Percentiles rank a stretch among this genome's conserved stretches.
Evolutionary conservation across 2,329 filamentous ascomycete species (phyloP).

Genomic region (Paecilomyces variotii): DNA sequence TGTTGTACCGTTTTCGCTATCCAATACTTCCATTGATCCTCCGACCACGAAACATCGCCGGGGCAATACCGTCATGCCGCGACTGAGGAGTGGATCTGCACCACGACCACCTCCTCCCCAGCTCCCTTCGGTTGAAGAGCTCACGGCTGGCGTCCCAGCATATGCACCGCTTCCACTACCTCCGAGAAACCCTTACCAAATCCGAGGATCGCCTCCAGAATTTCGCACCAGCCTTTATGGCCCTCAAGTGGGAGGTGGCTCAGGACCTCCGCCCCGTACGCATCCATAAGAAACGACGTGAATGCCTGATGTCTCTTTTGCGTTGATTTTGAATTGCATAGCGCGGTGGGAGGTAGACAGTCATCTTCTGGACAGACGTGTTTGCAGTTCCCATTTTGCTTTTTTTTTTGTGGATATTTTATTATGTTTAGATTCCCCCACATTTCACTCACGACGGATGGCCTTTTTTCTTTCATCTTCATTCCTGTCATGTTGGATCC

Average conservation of each 20-base stretch:
- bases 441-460: background rate
- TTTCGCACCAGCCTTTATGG: constrained; percentile 20
- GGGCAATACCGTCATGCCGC: constrained; percentile 30
- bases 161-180: constrained; percentile 31
- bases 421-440: constrained; percentile 1
- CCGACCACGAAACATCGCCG: constrained; percentile 27
- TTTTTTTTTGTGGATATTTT: constrained; percentile 2
- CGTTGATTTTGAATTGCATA: constrained; percentile 8
- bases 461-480: background rate
- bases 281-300: constrained; percentile 23
- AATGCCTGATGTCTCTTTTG: constrained; percentile 15
- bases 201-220: constrained; percentile 22
- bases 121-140: constrained; percentile 39
- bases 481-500: constrained; percentile 6
- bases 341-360: constrained; percentile 6
- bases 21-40: constrained; percentile 48
- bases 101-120: constrained; percentile 23
- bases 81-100: constrained; percentile 32
- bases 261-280: constrained; percentile 28
- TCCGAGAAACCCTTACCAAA: constrained; percentile 28
- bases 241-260: constrained; percentile 22
- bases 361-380: background rate
- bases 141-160: constrained; percentile 40
- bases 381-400: constrained; percentile 3
- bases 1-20: constrained; percentile 73